Evolutionary conservation across 345 rosid species (phyloP), one percentile per base, ranked within the genome.

Genomic region (Rubroshorea leprosula): DNA sequence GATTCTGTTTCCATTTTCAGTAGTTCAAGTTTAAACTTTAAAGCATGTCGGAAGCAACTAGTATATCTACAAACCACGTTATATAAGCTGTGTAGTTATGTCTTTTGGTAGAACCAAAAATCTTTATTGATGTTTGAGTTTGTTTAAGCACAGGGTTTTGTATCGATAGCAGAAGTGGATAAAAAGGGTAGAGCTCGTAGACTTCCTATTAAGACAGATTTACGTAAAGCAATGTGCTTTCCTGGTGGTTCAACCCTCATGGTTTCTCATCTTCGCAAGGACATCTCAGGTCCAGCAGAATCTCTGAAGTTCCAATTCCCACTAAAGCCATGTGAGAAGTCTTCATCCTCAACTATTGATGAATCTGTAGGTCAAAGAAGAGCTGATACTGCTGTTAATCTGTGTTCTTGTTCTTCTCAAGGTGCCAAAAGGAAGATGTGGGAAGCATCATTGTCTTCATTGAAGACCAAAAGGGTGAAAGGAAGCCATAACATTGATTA

Each of bases 181-280:
- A 67, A 29, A 45, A 89, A 76, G 61, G 96, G 96, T 49, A 86
- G 76, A 78, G 84, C 85, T 77, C 77, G 65, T 50, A 68, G 74
- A 74, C 63, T 89, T 58, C 96, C 74, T 58, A 68, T 89, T 57
- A 86, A 71, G 78, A 75, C 91, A 55, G 76, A 71, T 53, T 63
- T 89, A 54, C 83, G 87, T 23, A 86, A 74, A 76, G 83, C 89
- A 39, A 69, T 89, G 65, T 82, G 90, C 71, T 80, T 85, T 79
- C 96, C 94, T 8, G 96, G 96, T 8, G 89, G 84, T 66, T 86
- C 96, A 49, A 82, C 86, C 44, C 89, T 89, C 58, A 89, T 89
- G 94, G 73, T 83, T 75, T 82, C 89, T 75, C 83, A 86, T 73
- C 80, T 83, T 60, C 66, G 54, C 15, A 72, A 69, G 55, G 70